These are phyloP conservation scores for Thinopyrum elongatum DNA, from an alignment of 176 grass and related monocot genomes.

Conservation along the genomic window DNA sequence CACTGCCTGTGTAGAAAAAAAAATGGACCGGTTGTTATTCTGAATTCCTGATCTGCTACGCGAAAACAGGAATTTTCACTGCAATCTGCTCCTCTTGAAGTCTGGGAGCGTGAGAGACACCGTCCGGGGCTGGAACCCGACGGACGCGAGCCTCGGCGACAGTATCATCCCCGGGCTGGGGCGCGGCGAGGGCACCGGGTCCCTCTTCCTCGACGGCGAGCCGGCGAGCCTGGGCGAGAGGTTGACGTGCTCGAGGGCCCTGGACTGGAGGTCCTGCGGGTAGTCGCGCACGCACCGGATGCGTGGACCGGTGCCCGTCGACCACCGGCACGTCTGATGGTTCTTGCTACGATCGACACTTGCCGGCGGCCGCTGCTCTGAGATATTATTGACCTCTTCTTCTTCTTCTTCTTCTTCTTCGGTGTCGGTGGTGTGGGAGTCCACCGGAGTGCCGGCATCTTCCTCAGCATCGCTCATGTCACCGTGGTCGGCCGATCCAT, in stretches of 20 bases:
- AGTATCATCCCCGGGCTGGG: conserved; percentile 68
- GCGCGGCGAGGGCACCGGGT: conserved; percentile 81
- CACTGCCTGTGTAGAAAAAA: not conserved
- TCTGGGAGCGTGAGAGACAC: conserved; percentile 61
- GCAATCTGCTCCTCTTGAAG: conserved; percentile 57
- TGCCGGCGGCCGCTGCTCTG: not conserved
- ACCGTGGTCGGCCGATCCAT: not conserved
- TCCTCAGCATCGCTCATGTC: conserved; percentile 48
- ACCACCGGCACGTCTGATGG: conserved; percentile 63
- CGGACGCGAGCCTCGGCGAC: conserved; percentile 68
- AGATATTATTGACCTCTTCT: not conserved
- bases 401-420: conserved; percentile 8
- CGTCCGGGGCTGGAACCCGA: conserved; percentile 44
- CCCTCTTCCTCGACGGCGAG: conserved; percentile 55
- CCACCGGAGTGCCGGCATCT: not conserved
- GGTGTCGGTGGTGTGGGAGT: not conserved
- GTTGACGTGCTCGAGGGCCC: conserved; percentile 93
- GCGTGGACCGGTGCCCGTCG: conserved; percentile 64
- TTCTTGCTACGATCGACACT: not conserved
- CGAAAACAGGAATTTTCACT: conserved; percentile 18
- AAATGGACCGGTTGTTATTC: conserved; percentile 9
- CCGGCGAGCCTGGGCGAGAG: conserved; percentile 60
- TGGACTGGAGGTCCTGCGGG: conserved; percentile 75
- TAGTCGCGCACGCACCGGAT: conserved; percentile 95
- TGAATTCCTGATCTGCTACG: not conserved